phyloP scores from a whole-genome alignment of 2,329 filamentous ascomycete species.

The Zymoseptoria pseudotritici region DNA sequence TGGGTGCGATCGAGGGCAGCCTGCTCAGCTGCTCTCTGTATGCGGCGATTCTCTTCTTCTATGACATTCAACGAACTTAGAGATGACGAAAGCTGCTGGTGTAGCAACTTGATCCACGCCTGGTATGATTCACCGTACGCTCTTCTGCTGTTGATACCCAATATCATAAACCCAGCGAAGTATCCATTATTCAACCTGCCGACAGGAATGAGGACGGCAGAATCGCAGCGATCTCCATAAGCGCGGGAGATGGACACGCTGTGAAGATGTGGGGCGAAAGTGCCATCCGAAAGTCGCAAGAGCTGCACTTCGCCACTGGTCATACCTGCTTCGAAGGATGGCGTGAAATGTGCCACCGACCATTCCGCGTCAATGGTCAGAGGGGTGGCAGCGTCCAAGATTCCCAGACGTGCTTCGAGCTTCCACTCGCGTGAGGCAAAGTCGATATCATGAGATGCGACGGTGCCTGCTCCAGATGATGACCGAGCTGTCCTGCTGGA shows the following conservation, averaged over 20 bases:
- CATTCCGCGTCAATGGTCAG: constrained; percentile 5
- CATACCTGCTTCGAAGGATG: constrained; percentile 3
- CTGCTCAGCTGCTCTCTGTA: constrained; percentile 7
- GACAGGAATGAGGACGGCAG: constrained; percentile 30
- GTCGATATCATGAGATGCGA: not conserved
- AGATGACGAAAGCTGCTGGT: constrained; percentile 15
- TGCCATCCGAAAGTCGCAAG: not conserved
- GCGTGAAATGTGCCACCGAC: constrained; percentile 4
- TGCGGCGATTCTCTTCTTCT: constrained; percentile 12
- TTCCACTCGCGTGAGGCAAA: constrained; percentile 3
- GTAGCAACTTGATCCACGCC: constrained; percentile 29
- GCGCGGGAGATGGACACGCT: constrained; percentile 5
- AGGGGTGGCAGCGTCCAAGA: not conserved
- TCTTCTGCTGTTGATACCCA: constrained; percentile 32
- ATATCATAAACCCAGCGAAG: constrained; percentile 18
- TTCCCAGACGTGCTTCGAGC: constrained; percentile 6
- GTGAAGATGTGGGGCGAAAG: not conserved
- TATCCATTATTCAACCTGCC: constrained; percentile 12
- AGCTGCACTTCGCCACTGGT: constrained; percentile 16
- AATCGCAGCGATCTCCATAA: constrained; percentile 27
- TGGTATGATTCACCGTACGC: constrained; percentile 27
- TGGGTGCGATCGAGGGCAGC: constrained; percentile 11
- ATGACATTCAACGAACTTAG: constrained; percentile 27
- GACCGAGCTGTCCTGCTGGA: not conserved
- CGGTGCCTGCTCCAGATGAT: not conserved